Evolutionary conservation across 257 asterid genomes (phyloP).

Genomic region (Rehmannia glutinosa): DNA sequence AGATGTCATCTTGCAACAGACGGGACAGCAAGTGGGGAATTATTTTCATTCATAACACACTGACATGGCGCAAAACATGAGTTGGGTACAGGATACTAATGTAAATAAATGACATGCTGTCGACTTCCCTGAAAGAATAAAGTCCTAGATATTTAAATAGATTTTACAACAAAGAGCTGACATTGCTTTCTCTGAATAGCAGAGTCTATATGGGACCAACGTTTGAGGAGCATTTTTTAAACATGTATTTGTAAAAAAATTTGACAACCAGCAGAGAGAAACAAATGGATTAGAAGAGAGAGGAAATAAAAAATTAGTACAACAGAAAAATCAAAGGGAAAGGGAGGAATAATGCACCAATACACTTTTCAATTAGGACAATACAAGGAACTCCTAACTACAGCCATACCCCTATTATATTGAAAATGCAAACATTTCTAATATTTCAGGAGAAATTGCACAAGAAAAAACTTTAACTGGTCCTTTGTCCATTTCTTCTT

Average conservation of each 20-base stretch:
- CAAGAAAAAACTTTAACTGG: neutral
- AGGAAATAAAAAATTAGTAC: neutral
- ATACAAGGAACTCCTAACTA: conserved; percentile 1
- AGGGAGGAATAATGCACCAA: conserved; percentile 1
- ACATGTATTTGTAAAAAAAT: neutral
- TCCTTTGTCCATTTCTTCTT: conserved; percentile 6
- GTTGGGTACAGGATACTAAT: neutral
- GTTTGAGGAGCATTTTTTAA: conserved; percentile 10
- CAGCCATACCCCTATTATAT: conserved; percentile 1
- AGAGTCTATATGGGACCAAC: conserved; percentile 5
- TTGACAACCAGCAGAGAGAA: conserved; percentile 11
- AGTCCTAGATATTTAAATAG: conserved; percentile 2
- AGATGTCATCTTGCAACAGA: conserved; percentile 3
- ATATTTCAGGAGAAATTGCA: neutral
- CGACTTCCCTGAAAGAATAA: conserved; percentile 5
- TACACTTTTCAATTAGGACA: conserved; percentile 16
- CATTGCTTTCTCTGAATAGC: conserved; percentile 11
- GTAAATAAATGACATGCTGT: neutral
- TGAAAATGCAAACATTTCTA: neutral
- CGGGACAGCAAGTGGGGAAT: neutral
- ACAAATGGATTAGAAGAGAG: neutral
- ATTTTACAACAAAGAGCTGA: neutral
- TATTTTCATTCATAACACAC: neutral
- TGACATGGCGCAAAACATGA: conserved; percentile 16
- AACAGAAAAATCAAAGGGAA: neutral